Conservation (phyloP, 768 basidiomycete species). For the Suillus luteus region DNA sequence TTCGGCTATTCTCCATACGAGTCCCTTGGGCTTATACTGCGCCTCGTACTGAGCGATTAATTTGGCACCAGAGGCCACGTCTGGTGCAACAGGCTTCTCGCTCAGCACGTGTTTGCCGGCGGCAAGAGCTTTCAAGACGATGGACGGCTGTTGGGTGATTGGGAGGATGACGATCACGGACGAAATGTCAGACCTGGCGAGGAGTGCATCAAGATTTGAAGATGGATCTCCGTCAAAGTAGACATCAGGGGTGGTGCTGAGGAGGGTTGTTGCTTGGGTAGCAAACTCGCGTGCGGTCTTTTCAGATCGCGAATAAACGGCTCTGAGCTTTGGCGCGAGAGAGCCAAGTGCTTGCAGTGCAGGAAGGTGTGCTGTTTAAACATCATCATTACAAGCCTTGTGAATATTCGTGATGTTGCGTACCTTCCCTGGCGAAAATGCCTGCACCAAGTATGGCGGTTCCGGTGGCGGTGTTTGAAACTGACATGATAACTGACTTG, state of each 20-base stretch:
- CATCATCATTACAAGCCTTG: constrained; percentile 22
- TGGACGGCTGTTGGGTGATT: constrained; percentile 69
- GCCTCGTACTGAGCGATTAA: constrained; percentile 69
- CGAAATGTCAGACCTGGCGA: constrained; percentile 66
- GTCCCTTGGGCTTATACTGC: constrained; percentile 62
- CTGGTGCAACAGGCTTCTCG: constrained; percentile 84
- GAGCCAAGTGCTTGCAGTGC: constrained; percentile 57
- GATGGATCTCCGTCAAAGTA: constrained; percentile 57
- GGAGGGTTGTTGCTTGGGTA: constrained; percentile 42
- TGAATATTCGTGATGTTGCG: constrained; percentile 30
- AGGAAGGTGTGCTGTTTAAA: constrained; percentile 70
- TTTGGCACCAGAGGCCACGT: constrained; percentile 60
- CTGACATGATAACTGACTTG: constrained; percentile 36
- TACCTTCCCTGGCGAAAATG: constrained; percentile 76
- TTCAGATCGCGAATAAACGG: constrained; percentile 80
- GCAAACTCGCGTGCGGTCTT: constrained; percentile 59
- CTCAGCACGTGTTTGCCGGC: constrained; percentile 88
- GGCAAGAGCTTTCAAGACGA: constrained; percentile 62
- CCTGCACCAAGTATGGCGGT: constrained; percentile 83
- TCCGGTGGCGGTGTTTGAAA: constrained; percentile 48
- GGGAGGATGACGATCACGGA: constrained; percentile 79
- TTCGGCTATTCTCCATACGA: constrained; percentile 83
- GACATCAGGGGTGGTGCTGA: constrained; percentile 44
- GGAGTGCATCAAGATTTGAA: constrained; percentile 58
- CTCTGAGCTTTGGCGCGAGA: constrained; percentile 52